Percentiles rank a stretch among this genome's conserved stretches.
Evolutionary conservation across 495 filamentous ascomycete species (phyloP).

Genomic region (Saxophila tyrrhenica): DNA sequence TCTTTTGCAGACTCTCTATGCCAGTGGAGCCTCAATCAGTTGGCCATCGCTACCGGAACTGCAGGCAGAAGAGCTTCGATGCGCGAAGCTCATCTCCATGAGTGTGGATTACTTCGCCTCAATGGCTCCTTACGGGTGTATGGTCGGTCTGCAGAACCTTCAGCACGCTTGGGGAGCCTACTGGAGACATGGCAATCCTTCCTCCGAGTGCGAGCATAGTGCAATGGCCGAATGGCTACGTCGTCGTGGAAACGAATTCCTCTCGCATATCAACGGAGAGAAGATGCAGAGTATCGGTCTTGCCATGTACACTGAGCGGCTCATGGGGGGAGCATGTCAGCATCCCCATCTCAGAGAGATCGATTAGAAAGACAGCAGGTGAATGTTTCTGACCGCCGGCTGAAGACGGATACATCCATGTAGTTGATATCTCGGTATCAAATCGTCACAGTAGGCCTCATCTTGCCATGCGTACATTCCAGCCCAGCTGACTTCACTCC

Average conservation of each 20-base stretch:
- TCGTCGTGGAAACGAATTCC: neutral
- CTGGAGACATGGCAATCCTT: neutral
- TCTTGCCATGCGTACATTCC: too few species aligned
- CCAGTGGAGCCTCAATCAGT: neutral
- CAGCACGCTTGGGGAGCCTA: neutral
- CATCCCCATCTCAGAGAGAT: too few species aligned
- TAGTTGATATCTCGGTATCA: too few species aligned
- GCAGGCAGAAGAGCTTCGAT: neutral
- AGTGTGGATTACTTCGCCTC: neutral
- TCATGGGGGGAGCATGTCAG: neutral
- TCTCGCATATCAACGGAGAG: neutral
- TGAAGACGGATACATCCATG: too few species aligned
- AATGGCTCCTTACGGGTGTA: neutral
- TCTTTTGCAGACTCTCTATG: neutral
- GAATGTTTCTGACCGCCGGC: too few species aligned
- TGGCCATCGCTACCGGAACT: neutral
- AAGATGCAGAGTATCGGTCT: neutral
- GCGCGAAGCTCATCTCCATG: neutral
- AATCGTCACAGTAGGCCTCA: too few species aligned
- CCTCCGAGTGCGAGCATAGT: neutral
- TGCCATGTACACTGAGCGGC: neutral
- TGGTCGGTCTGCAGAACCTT: neutral
- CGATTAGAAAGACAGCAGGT: too few species aligned
- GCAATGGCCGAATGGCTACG: neutral
- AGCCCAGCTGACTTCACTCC: too few species aligned